Base-by-base conservation (phyloP, 1,284 basidiomycete genomes). In the Irpex sp. region DNA sequence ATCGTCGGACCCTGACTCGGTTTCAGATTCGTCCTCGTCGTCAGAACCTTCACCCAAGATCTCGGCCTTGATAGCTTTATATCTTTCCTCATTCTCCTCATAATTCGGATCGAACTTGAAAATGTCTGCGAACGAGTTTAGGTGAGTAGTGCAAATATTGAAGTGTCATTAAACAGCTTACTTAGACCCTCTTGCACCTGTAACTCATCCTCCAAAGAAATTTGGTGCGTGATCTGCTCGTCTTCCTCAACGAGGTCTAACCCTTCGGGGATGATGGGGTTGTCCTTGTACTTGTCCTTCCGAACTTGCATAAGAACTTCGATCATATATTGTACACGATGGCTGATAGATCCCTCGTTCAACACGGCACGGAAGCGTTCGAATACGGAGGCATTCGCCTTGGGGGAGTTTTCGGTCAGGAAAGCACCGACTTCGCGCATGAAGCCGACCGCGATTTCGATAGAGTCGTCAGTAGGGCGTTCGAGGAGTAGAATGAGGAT, bases 311-410 rank as follows among this genome's bases (percentile, higher is more conserved):
- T 97, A 59, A 97, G 82, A 4, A 99, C 97, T 77, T 99, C 97
- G 71, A 99, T 95, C 97, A 98, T 98, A 79, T 98, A 99, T 74
- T 99, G 97, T 31, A 98, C 95, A 68, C 97, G 88, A 72, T 98
- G 96, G 72, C 92, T 94, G 76, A 99, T 97, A 49, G 85, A 80
- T 54, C 94, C 95, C 75, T 99, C 97, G 77, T 99, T 97, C 51
- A 99, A 80, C 5, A 98, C 95, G 0, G 94, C 93, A 57, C 97
- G 89, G 85, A 99, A 98, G 46, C 95, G 91, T 75, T 98, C 97
- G 73, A 90, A 98, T 50, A 98, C 90, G 58, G 89, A 90, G 47
- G 94, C 92, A 72, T 94, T 98, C 64, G 94, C 95, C 75, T 96
- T 95, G 19, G 97, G 94, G 2, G 93, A 92, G 75, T 95, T 94